Evolutionary conservation across 108 stramenopile genomes (phyloP).

Genomic region (Nitzschia inconspicua): DNA sequence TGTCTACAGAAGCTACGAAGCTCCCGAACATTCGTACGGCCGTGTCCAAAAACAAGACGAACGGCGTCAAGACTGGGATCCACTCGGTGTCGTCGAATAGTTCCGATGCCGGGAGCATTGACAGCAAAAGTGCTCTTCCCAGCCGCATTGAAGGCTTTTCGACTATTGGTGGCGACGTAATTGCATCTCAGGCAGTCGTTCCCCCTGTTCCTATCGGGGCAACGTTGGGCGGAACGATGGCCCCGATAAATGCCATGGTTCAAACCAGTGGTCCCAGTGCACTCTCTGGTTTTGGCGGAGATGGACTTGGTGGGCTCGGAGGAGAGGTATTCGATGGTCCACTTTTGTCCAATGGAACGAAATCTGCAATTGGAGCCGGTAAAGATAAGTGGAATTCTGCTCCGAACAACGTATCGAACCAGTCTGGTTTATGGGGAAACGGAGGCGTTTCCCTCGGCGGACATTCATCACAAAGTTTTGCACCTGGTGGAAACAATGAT

Average conservation of each 20-base stretch:
- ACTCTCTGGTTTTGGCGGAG: constrained; percentile 3
- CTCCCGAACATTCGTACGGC: constrained; percentile 33
- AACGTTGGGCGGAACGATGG: too few relatives aligned
- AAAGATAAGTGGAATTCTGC: constrained; percentile 46
- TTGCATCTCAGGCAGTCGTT: constrained; percentile 37
- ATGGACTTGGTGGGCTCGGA: constrained; percentile 35
- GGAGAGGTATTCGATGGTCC: constrained; percentile 56
- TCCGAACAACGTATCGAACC: background rate
- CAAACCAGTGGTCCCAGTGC: constrained; percentile 11
- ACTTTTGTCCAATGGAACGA: constrained; percentile 6
- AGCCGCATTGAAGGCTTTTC: constrained; percentile 2
- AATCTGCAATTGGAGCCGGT: constrained; percentile 22
- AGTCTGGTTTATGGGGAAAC: constrained; percentile 24
- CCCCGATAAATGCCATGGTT: constrained; percentile 35
- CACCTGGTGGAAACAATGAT: constrained; percentile 3
- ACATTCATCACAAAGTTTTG: background rate
- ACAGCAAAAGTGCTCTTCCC: constrained; percentile 8
- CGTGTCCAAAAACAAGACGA: constrained; percentile 38
- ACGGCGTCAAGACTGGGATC: constrained; percentile 3
- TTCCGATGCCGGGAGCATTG: background rate
- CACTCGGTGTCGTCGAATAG: background rate
- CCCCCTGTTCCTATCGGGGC: constrained; percentile 36
- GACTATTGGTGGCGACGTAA: constrained; percentile 40
- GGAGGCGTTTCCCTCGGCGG: background rate
- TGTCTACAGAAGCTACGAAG: constrained; percentile 20